Conservation (phyloP, 1,284 basidiomycete species). For the Microbotryum violaceum region DNA sequence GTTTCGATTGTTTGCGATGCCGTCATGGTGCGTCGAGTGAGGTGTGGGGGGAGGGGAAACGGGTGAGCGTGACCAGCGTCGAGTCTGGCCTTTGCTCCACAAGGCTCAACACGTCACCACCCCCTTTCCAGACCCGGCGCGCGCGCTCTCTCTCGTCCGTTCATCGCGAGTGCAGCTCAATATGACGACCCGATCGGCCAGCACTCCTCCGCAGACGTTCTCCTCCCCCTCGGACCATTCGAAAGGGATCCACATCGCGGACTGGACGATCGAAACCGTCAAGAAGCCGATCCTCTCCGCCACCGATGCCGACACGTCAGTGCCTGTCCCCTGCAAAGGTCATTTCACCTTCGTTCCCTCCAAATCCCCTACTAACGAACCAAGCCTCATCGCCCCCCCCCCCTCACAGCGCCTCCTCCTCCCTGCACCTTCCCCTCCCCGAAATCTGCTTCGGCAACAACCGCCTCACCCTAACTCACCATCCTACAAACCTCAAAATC, state of each 20-base stretch:
- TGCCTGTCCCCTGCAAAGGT: slow-evolving; percentile 8
- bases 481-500: slow-evolving; percentile 9
- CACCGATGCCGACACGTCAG: slow-evolving; percentile 47
- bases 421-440: slow-evolving; percentile 73
- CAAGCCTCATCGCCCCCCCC: slow-evolving; percentile 64
- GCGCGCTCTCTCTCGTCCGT: too few species aligned
- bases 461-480: slow-evolving; percentile 53
- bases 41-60: background rate
- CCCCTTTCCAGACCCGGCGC: too few species aligned
- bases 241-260: slow-evolving; percentile 37
- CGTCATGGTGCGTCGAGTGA: slow-evolving; percentile 13
- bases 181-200: too few species aligned
- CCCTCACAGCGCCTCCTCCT: slow-evolving; percentile 56
- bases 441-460: slow-evolving; percentile 98
- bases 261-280: slow-evolving; percentile 41
- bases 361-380: slow-evolving; percentile 46
- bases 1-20: slow-evolving; percentile 56
- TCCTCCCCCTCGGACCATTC: background rate
- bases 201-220: too few species aligned
- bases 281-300: slow-evolving; percentile 46
- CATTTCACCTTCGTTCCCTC: slow-evolving; percentile 42
- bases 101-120: too few species aligned
- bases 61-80: background rate
- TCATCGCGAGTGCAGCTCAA: too few species aligned
- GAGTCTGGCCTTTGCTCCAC: background rate